Percentiles rank a stretch among this genome's conserved stretches.
Evolutionary conservation across 805 yeast genomes (phyloP).

Genomic region (Lipomyces oligophaga): DNA sequence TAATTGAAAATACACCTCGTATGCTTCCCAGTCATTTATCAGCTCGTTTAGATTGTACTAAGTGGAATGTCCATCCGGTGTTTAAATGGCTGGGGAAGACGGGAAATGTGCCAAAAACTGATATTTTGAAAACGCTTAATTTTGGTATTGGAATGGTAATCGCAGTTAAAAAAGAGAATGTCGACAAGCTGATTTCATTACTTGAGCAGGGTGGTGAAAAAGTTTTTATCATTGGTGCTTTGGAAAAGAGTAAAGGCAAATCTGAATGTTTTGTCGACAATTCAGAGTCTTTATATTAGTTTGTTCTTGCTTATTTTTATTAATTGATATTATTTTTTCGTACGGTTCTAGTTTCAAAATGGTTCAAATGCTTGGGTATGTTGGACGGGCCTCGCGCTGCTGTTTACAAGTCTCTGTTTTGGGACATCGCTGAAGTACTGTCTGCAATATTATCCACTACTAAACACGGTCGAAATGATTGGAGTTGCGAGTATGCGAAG

Average conservation of each 20-base stretch:
- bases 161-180: conserved; percentile 70
- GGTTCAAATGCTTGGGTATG: too few relatives aligned
- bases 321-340: too few relatives aligned
- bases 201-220: conserved; percentile 67
- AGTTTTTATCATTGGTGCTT: conserved; percentile 65
- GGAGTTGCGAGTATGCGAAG: too few relatives aligned
- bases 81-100: conserved; percentile 92
- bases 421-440: too few relatives aligned
- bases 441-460: too few relatives aligned
- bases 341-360: too few relatives aligned
- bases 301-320: too few relatives aligned
- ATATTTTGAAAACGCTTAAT: conserved; percentile 86
- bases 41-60: conserved; percentile 72
- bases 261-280: conserved; percentile 56
- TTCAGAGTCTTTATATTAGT: conserved; percentile 43
- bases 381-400: too few relatives aligned
- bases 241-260: conserved; percentile 33
- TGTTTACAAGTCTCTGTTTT: too few relatives aligned
- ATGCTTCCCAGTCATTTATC: conserved; percentile 77
- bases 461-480: too few relatives aligned
- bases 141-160: conserved; percentile 96
- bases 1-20: conserved; percentile 93
- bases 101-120: conserved; percentile 83
- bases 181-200: conserved; percentile 49
- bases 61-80: conserved; percentile 83